Conservation (phyloP, 2,329 filamentous ascomycete genomes). For the Alternaria sp. region DNA sequence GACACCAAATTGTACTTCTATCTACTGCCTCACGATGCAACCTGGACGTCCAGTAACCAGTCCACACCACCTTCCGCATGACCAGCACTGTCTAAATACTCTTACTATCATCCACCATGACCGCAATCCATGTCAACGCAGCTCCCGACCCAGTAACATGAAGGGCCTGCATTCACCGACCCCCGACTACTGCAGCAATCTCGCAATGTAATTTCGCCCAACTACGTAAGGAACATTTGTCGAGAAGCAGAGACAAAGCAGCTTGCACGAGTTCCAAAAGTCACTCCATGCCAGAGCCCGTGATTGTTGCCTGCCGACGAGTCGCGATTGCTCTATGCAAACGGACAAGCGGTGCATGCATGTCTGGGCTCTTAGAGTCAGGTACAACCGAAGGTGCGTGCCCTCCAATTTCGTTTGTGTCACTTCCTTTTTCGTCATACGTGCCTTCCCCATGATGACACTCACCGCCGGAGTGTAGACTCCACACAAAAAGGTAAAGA, state of each 20-base stretch:
- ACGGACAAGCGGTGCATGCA: conserved; percentile 10
- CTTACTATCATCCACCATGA: conserved; percentile 44
- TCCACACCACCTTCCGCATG: conserved; percentile 47
- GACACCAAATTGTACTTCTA: conserved; percentile 56
- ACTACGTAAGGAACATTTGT: conserved; percentile 19
- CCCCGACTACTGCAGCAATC: conserved; percentile 30
- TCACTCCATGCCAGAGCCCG: conserved; percentile 21
- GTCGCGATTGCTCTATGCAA: conserved; percentile 19
- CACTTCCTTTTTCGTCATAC: conserved; percentile 23
- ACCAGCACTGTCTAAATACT: conserved; percentile 47
- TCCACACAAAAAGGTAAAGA: neutral
- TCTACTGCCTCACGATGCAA: conserved; percentile 49
- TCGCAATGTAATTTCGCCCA: conserved; percentile 31
- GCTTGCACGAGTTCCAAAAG: neutral
- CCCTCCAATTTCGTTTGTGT: conserved; percentile 30
- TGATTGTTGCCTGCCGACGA: conserved; percentile 22
- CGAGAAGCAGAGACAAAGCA: conserved; percentile 2
- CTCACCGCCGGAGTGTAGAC: neutral
- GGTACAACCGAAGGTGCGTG: conserved; percentile 39
- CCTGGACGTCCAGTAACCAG: conserved; percentile 49
- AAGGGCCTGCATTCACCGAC: conserved; percentile 36
- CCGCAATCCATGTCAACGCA: conserved; percentile 39
- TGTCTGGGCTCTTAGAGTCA: conserved; percentile 20
- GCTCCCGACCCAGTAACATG: conserved; percentile 32
- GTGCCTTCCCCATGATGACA: conserved; percentile 11